Evolutionary conservation across 2,329 filamentous ascomycete species (phyloP).

Genomic region (Colletotrichum abscissum): DNA sequence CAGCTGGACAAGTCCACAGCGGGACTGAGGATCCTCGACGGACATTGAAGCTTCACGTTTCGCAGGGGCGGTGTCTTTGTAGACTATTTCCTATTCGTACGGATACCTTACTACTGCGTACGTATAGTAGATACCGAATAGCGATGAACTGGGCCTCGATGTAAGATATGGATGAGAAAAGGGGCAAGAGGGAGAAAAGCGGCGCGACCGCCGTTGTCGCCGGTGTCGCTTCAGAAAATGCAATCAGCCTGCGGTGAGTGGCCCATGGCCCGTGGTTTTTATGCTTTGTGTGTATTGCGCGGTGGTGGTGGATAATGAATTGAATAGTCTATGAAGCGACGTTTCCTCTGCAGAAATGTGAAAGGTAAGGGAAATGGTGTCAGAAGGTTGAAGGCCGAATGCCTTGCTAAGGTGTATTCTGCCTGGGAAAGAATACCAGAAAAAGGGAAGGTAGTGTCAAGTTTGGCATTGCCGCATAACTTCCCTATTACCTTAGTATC

Average conservation of each 20-base stretch:
- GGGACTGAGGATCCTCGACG: constrained; percentile 18
- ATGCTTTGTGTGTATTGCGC: background rate
- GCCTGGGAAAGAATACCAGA: no score
- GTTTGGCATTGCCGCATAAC: no score
- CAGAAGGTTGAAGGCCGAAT: no score
- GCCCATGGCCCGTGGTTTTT: background rate
- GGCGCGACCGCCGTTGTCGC: background rate
- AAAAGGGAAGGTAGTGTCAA: no score
- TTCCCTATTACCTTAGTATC: no score
- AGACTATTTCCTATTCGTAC: no score
- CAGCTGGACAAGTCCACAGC: constrained; percentile 8
- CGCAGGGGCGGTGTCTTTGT: background rate
- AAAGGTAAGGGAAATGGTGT: no score
- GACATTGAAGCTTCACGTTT: constrained; percentile 27
- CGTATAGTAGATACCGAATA: background rate
- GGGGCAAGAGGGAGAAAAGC: background rate
- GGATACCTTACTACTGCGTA: no score
- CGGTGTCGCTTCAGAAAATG: background rate
- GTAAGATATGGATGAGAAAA: constrained; percentile 1
- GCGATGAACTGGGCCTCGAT: background rate
- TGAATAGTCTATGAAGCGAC: background rate
- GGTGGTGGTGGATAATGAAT: background rate
- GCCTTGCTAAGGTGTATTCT: no score
- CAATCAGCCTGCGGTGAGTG: background rate
- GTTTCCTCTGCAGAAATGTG: no score